Conservation (phyloP, 108 stramenopile genomes). For the Craspedostauros australis region DNA sequence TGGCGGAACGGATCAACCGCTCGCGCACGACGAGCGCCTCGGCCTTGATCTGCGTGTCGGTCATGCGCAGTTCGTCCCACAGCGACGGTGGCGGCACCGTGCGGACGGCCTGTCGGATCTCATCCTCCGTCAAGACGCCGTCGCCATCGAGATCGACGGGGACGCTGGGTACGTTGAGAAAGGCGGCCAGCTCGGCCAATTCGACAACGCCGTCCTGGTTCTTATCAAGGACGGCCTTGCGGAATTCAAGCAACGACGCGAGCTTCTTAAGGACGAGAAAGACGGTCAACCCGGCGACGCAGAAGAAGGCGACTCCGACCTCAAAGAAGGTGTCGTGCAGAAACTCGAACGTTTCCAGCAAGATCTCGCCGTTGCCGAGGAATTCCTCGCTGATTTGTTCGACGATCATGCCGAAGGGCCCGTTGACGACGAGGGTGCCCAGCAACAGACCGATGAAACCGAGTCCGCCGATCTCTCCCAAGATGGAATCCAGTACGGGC, state of each 20-base stretch:
- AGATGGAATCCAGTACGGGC: constrained; percentile 31
- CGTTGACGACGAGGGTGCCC: constrained; percentile 7
- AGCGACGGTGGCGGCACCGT: neutral
- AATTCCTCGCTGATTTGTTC: constrained; percentile 17
- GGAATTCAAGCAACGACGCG: no score
- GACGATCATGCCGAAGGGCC: constrained; percentile 1
- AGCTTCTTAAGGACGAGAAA: no score
- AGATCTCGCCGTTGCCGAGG: constrained; percentile 30
- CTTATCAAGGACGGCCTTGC: constrained; percentile 23
- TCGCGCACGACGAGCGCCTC: constrained; percentile 29
- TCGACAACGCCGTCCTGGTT: constrained; percentile 35
- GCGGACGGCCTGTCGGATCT: constrained; percentile 16
- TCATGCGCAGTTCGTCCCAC: neutral
- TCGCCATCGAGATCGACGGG: constrained; percentile 29
- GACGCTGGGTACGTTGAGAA: constrained; percentile 13
- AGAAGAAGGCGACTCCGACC: constrained; percentile 35
- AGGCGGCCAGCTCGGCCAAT: constrained; percentile 25
- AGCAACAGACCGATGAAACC: constrained; percentile 32
- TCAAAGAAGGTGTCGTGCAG: constrained; percentile 35
- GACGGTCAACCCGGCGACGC: constrained; percentile 22
- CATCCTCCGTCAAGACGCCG: constrained; percentile 24
- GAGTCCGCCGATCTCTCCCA: constrained; percentile 34
- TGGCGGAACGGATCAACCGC: constrained; percentile 9
- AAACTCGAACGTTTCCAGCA: constrained; percentile 41
- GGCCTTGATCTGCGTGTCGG: constrained; percentile 6